These are phyloP conservation scores for Phlebopus sp. DNA, from an alignment of 1,284 basidiomycete genomes.

Conservation along the genomic window DNA sequence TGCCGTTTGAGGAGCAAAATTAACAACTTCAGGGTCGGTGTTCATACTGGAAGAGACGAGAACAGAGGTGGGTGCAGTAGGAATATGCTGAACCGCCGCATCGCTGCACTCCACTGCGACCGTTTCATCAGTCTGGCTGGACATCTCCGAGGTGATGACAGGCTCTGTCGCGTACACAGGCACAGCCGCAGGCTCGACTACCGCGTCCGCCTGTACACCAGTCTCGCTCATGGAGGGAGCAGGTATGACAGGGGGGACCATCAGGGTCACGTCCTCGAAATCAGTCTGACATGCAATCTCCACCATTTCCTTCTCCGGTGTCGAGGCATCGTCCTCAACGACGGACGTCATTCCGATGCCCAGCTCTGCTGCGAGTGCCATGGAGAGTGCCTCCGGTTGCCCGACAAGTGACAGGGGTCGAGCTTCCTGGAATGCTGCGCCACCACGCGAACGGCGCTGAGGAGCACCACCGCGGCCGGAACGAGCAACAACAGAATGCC, in stretches of 20 bases:
- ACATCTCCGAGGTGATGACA: slow-evolving; percentile 36
- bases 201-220: slow-evolving; percentile 33
- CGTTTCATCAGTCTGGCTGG: slow-evolving; percentile 51
- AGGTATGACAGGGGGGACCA: slow-evolving; percentile 22
- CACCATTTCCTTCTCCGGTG: slow-evolving; percentile 44
- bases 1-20: slow-evolving; percentile 23
- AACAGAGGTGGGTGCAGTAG: slow-evolving; percentile 24
- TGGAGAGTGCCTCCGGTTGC: slow-evolving; percentile 57
- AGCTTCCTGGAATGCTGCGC: slow-evolving; percentile 60
- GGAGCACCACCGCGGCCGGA: slow-evolving; percentile 48
- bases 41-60: slow-evolving; percentile 34
- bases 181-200: slow-evolving; percentile 19
- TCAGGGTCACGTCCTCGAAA: slow-evolving; percentile 24
- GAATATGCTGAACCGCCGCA: slow-evolving; percentile 42
- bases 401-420: slow-evolving; percentile 67
- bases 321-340: slow-evolving; percentile 39
- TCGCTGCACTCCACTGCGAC: slow-evolving; percentile 31
- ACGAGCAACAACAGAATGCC: slow-evolving; percentile 50
- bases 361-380: slow-evolving; percentile 53
- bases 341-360: slow-evolving; percentile 50
- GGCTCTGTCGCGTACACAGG: not conserved
- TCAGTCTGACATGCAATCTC: slow-evolving; percentile 68
- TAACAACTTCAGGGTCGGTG: slow-evolving; percentile 37
- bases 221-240: slow-evolving; percentile 33
- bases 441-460: slow-evolving; percentile 54